phyloP scores from a whole-genome alignment of 2,329 filamentous ascomycete species.

The Diaporthe vaccinii region DNA sequence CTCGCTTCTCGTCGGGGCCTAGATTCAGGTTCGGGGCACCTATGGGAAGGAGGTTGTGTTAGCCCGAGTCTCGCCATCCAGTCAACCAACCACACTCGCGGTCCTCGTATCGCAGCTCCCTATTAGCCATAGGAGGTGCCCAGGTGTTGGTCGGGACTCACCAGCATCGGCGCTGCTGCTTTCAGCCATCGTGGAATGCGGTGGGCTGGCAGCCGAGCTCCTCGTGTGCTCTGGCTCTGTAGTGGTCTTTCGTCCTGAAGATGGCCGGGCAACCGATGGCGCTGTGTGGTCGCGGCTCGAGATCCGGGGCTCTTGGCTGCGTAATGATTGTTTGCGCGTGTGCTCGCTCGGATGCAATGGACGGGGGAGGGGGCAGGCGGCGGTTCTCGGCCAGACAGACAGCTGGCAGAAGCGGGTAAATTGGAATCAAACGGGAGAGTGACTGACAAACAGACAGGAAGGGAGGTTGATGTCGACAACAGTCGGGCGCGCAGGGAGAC shows the following conservation, averaged over 20 bases:
- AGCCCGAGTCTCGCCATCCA: not conserved
- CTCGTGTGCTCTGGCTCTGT: not conserved
- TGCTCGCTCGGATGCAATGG: constrained; percentile 13
- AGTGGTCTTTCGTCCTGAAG: not conserved
- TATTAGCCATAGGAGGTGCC: not conserved
- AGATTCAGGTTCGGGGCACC: constrained; percentile 83
- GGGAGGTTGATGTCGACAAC: constrained; percentile 15
- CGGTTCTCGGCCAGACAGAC: not conserved
- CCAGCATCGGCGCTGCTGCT: constrained; percentile 40
- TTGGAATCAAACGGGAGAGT: not conserved
- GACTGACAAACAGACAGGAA: constrained; percentile 16
- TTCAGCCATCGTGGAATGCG: constrained; percentile 36
- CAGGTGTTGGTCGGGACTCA: constrained; percentile 16
- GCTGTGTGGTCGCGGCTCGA: constrained; percentile 7
- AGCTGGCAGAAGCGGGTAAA: not conserved
- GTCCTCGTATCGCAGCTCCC: not conserved
- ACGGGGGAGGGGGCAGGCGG: not conserved
- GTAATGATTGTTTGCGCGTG: constrained; percentile 4
- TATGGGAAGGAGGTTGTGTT: constrained; percentile 46
- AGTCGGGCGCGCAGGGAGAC: constrained; percentile 17
- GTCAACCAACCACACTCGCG: not conserved
- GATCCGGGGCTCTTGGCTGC: not conserved
- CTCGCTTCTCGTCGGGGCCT: constrained; percentile 90
- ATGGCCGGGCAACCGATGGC: not conserved
- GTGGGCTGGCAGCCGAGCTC: constrained; percentile 16